A percentile compares a stretch with the other conserved stretches of the same genome.
phyloP scores from a whole-genome alignment of 768 basidiomycete species.

The Macrolepiota fuliginosa region DNA sequence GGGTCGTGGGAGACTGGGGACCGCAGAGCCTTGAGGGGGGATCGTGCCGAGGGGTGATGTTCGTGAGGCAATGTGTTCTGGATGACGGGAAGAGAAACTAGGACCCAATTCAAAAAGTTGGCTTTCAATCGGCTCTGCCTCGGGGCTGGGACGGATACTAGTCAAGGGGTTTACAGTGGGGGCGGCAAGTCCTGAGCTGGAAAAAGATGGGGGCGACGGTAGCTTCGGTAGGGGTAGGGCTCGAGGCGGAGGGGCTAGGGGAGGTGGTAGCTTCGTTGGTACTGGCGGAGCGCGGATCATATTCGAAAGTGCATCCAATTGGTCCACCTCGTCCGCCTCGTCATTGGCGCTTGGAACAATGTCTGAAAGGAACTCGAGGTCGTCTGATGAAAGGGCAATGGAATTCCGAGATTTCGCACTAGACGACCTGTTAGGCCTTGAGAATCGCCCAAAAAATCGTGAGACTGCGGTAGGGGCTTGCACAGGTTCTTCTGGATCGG shows the following conservation, averaged over 20 bases:
- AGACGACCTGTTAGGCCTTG: slow-evolving; percentile 38
- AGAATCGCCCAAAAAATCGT: slow-evolving; percentile 79
- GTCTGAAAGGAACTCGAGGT: slow-evolving; percentile 79
- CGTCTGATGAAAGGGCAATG: slow-evolving; percentile 72
- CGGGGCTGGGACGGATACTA: neutral
- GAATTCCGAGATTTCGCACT: slow-evolving; percentile 43
- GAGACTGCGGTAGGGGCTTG: slow-evolving; percentile 70
- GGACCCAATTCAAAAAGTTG: neutral
- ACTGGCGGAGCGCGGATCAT: slow-evolving; percentile 42
- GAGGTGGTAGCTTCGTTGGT: slow-evolving; percentile 44
- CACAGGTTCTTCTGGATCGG: slow-evolving; percentile 20
- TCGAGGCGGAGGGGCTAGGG: slow-evolving; percentile 36
- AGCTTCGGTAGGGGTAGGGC: slow-evolving; percentile 16
- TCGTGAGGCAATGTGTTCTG: neutral
- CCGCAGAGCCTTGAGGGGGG: neutral
- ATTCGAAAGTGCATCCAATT: slow-evolving; percentile 36
- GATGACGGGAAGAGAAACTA: neutral
- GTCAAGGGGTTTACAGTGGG: neutral
- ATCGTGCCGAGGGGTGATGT: neutral
- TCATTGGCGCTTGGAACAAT: slow-evolving; percentile 57
- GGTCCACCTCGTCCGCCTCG: slow-evolving; percentile 30
- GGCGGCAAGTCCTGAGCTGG: neutral
- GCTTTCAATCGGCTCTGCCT: neutral
- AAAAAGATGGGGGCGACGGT: neutral
- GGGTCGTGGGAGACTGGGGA: neutral